Evolutionary conservation across 495 filamentous ascomycete genomes (phyloP).

Genomic region (Penicillium robsamsonii): DNA sequence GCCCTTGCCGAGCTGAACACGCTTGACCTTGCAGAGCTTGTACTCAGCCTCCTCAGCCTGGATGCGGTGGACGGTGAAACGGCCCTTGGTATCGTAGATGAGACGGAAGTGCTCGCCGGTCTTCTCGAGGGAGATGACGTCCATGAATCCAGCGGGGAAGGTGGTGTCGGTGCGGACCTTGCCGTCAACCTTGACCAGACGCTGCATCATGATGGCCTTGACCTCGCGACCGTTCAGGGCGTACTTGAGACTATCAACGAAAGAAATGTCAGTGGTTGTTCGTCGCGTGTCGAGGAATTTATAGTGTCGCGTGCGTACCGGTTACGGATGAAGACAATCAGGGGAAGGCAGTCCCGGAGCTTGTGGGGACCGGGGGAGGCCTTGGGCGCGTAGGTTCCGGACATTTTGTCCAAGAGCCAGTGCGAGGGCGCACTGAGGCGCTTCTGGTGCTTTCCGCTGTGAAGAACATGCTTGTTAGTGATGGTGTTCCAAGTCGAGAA

Average conservation of each 20-base stretch:
- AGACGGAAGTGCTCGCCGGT: slow-evolving; percentile 99
- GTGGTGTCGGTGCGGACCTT: slow-evolving; percentile 99
- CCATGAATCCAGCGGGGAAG: slow-evolving; percentile 98
- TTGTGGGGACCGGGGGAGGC: slow-evolving; percentile 98
- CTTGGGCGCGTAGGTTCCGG: slow-evolving; percentile 94
- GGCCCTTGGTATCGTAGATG: slow-evolving; percentile 99
- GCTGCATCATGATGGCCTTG: slow-evolving; percentile 98
- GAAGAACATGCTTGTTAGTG: slow-evolving; percentile 34
- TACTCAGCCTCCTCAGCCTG: slow-evolving; percentile 95
- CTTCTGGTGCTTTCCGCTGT: slow-evolving; percentile 99
- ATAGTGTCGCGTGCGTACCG: slow-evolving; percentile 41
- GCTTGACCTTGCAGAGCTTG: slow-evolving; percentile 99
- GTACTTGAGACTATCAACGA: slow-evolving; percentile 80
- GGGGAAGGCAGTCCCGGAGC: slow-evolving; percentile 95
- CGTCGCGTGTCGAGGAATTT: not conserved
- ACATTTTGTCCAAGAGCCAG: slow-evolving; percentile 99
- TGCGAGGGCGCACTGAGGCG: slow-evolving; percentile 96
- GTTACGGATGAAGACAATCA: slow-evolving; percentile 99
- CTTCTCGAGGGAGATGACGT: slow-evolving; percentile 99
- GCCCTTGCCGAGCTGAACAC: slow-evolving; percentile 96
- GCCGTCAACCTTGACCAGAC: slow-evolving; percentile 98
- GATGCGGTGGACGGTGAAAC: slow-evolving; percentile 99
- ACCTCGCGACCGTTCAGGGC: slow-evolving; percentile 96
- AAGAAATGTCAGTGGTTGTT: slow-evolving; percentile 19
- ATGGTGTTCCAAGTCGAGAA: slow-evolving; percentile 13